Evolutionary conservation across 805 yeast genomes (phyloP).

Genomic region (Metschnikowia cubensis): DNA sequence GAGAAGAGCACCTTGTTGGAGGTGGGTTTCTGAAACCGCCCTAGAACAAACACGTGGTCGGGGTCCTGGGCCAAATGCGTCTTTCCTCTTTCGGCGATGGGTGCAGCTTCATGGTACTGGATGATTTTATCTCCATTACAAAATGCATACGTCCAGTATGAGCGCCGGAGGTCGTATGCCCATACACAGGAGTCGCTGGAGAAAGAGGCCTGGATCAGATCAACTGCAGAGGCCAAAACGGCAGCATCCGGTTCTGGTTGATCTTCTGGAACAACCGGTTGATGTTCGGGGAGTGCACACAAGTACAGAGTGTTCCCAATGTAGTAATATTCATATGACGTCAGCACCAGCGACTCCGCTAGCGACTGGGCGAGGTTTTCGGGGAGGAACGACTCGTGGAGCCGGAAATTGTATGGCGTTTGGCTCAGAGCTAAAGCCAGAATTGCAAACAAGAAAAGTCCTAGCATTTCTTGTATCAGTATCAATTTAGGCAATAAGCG

Average conservation of each 20-base stretch:
- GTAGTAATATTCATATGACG: not conserved
- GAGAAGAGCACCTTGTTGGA: constrained; percentile 7
- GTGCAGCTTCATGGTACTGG: constrained; percentile 43
- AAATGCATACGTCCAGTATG: constrained; percentile 54
- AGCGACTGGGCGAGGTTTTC: not conserved
- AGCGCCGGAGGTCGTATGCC: constrained; percentile 24
- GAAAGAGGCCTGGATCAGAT: constrained; percentile 10
- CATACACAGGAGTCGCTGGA: constrained; percentile 10
- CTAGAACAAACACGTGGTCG: constrained; percentile 31
- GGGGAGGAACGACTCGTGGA: constrained; percentile 8
- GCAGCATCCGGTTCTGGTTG: constrained; percentile 5
- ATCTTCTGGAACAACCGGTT: not conserved
- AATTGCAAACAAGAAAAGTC: not conserved
- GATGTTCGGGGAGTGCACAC: constrained; percentile 9
- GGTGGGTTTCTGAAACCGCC: constrained; percentile 24
- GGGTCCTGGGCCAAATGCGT: constrained; percentile 29
- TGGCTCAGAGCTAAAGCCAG: not conserved
- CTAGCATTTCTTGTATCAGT: not conserved
- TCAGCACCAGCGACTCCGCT: not conserved
- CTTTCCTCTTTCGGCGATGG: constrained; percentile 19
- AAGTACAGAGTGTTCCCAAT: constrained; percentile 9
- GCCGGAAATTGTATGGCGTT: constrained; percentile 7
- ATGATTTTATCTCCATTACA: constrained; percentile 47
- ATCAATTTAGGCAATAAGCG: too few relatives aligned
- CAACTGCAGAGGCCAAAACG: constrained; percentile 11